These are phyloP conservation scores for Auriscalpium microsporum DNA, from an alignment of 768 basidiomycete species.

Conservation along the genomic window DNA sequence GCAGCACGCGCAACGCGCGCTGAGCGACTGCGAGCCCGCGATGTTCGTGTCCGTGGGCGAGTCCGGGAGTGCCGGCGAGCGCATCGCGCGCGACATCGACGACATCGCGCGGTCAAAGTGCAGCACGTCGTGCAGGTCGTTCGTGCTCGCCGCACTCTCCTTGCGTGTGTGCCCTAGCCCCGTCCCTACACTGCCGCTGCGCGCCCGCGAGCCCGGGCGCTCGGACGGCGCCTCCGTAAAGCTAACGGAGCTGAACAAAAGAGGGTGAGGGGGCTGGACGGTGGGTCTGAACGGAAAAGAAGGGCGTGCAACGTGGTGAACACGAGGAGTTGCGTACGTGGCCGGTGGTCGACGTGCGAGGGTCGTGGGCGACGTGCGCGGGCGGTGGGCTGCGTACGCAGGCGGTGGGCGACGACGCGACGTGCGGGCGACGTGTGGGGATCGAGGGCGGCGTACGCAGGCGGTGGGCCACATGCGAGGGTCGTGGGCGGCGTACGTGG, in stretches of 20 bases:
- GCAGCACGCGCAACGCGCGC: no score
- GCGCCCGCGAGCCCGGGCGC: conserved; percentile 16
- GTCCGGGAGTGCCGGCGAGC: conserved; percentile 52
- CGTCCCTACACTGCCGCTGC: conserved; percentile 7
- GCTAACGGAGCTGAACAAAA: conserved; percentile 36
- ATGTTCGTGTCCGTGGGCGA: conserved; percentile 39
- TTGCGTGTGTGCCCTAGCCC: conserved; percentile 20
- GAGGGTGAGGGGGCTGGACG: conserved; percentile 13
- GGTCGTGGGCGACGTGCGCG: no score
- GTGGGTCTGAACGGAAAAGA: conserved; percentile 26
- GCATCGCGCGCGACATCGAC: conserved; percentile 35
- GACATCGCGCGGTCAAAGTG: conserved; percentile 10
- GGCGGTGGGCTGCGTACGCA: no score
- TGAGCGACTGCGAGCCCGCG: neutral
- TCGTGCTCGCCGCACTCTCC: conserved; percentile 23
- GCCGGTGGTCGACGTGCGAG: no score
- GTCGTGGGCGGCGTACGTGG: no score
- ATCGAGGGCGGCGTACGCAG: no score
- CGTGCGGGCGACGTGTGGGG: no score
- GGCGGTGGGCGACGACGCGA: no score
- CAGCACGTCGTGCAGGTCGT: conserved; percentile 15
- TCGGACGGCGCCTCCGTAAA: conserved; percentile 22
- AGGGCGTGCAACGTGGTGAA: conserved; percentile 60
- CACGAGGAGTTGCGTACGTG: conserved; percentile 64
- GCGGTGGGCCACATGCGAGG: no score